Percentiles rank a stretch among this genome's conserved stretches.
These are phyloP conservation scores for Russula sp. DNA, from an alignment of 768 basidiomycete genomes.

Conservation along the genomic window DNA sequence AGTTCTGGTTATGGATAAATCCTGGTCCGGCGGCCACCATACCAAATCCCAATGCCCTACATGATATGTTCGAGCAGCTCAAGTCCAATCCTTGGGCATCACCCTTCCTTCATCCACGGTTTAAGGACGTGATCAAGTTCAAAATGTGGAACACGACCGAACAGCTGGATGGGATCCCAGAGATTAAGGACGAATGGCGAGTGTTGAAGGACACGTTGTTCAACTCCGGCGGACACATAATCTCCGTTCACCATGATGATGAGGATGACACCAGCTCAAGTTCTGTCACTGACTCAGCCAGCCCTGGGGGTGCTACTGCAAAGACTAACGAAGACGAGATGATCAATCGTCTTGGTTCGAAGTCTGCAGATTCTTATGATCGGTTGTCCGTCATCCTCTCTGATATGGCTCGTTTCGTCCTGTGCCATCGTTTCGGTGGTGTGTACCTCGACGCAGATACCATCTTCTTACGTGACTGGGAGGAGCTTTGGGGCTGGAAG, in stretches of 20 bases:
- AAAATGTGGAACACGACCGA: conserved; percentile 98
- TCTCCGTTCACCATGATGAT: conserved; percentile 50
- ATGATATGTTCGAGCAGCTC: conserved; percentile 78
- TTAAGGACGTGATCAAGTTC: conserved; percentile 89
- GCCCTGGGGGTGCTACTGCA: conserved; percentile 13
- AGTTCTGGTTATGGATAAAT: conserved; percentile 98
- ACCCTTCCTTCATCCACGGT: conserved; percentile 88
- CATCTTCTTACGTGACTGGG: conserved; percentile 94
- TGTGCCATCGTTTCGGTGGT: conserved; percentile 95
- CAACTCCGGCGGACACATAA: conserved; percentile 77
- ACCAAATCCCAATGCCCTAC: conserved; percentile 73
- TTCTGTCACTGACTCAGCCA: conserved; percentile 22
- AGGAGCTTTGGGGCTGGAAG: conserved; percentile 94
- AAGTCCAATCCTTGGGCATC: conserved; percentile 88
- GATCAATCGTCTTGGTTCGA: conserved; percentile 81
- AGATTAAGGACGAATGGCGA: conserved; percentile 88
- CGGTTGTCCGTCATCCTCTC: conserved; percentile 88
- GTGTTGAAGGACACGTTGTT: conserved; percentile 67
- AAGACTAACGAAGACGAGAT: conserved; percentile 39
- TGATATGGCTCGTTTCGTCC: conserved; percentile 94
- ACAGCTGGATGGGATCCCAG: conserved; percentile 85
- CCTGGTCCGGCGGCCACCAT: conserved; percentile 91
- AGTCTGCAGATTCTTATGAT: conserved; percentile 83
- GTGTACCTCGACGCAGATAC: conserved; percentile 97
- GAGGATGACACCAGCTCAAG: conserved; percentile 35